Evolutionary conservation across 768 basidiomycete species (phyloP).

Genomic region (Nevesoporus exiguus): DNA sequence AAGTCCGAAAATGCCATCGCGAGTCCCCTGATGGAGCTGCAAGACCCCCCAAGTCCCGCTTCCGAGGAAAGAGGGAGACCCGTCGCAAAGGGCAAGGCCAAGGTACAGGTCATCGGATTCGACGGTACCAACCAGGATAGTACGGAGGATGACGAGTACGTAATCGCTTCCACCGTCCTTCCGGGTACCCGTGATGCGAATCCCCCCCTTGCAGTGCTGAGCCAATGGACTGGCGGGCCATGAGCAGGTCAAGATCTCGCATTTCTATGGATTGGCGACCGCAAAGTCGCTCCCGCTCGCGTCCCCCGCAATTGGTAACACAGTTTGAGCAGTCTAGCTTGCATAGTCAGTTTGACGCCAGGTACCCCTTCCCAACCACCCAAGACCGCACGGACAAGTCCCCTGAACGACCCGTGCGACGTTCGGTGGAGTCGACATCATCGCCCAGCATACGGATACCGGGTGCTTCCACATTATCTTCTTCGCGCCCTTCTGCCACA

Average conservation of each 20-base stretch:
- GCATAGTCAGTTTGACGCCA: constrained; percentile 38
- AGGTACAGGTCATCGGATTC: constrained; percentile 77
- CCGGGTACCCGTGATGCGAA: constrained; percentile 27
- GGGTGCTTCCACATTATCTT: constrained; percentile 40
- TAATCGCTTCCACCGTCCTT: constrained; percentile 28
- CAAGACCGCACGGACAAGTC: constrained; percentile 26
- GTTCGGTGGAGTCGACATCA: constrained; percentile 20
- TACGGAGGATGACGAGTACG: constrained; percentile 72
- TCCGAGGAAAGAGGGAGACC: constrained; percentile 63
- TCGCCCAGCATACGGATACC: constrained; percentile 39
- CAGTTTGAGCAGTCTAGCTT: constrained; percentile 45
- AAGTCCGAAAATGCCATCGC: constrained; percentile 19
- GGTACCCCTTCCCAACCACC: constrained; percentile 42
- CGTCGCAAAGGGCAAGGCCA: constrained; percentile 77
- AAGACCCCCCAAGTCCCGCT: constrained; percentile 6
- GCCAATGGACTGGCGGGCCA: constrained; percentile 91
- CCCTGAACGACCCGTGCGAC: constrained; percentile 25
- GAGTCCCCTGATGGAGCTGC: constrained; percentile 2
- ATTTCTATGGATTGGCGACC: constrained; percentile 92
- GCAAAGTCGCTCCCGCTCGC: constrained; percentile 70
- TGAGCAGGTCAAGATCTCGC: constrained; percentile 87
- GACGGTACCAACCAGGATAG: constrained; percentile 72
- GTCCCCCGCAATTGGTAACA: constrained; percentile 56
- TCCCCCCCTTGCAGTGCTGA: constrained; percentile 37
- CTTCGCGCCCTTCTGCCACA: constrained; percentile 46